Evolutionary conservation across 495 filamentous ascomycete species (phyloP).

Genomic region (Penicillium lividum): DNA sequence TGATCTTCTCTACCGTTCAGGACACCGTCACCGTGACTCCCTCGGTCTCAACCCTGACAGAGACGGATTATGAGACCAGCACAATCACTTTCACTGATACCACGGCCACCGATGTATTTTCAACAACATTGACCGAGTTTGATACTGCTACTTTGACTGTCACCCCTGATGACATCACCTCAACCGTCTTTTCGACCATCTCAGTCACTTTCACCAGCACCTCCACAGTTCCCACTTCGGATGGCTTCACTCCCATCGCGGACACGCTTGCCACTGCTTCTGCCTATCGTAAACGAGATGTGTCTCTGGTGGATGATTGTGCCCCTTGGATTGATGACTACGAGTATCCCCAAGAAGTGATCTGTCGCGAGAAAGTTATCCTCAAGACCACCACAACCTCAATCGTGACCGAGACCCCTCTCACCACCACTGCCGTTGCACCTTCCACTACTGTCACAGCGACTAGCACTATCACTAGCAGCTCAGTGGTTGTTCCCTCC

Average conservation of each 20-base stretch:
- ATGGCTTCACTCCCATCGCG: constrained; percentile 3
- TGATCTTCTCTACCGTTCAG: constrained; percentile 3
- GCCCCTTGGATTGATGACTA: constrained; percentile 6
- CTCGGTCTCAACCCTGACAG: not conserved
- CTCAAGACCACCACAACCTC: constrained; percentile 9
- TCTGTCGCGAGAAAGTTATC: constrained; percentile 9
- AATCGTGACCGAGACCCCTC: constrained; percentile 1
- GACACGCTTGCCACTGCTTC: constrained; percentile 8
- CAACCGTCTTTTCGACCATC: not conserved
- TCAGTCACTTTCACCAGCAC: constrained; percentile 3
- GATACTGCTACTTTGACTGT: constrained; percentile 2
- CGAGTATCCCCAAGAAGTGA: constrained; percentile 6
- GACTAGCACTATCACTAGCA: constrained; percentile 10
- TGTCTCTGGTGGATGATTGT: not conserved
- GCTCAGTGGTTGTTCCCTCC: constrained; percentile 5
- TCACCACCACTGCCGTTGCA: constrained; percentile 4
- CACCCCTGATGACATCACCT: not conserved
- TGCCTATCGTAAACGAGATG: not conserved
- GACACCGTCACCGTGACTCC: constrained; percentile 11
- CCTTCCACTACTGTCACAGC: constrained; percentile 7
- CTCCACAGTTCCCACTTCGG: constrained; percentile 1
- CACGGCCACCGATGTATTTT: constrained; percentile 7
- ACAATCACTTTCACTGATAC: constrained; percentile 6
- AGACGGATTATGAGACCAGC: constrained; percentile 12
- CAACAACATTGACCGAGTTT: constrained; percentile 12